Evolutionary conservation across 2,329 filamentous ascomycete genomes (phyloP).

Genomic region (Cladosporium sp.): DNA sequence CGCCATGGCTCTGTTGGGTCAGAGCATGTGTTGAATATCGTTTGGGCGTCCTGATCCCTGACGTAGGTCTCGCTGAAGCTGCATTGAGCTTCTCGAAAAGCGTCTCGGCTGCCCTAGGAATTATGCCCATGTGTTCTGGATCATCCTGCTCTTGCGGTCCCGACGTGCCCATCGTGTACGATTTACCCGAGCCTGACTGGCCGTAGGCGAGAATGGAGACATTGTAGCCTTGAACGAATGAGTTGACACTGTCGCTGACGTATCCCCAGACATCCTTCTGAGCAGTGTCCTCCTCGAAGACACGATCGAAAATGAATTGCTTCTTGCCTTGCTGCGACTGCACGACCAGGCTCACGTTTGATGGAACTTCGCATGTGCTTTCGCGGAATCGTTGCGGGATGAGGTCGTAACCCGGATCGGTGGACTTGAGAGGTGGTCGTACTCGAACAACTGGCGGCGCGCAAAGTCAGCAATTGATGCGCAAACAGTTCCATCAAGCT

Average conservation of each 20-base stretch:
- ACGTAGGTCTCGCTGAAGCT: slow-evolving; percentile 53
- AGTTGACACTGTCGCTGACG: slow-evolving; percentile 78
- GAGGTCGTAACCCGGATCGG: slow-evolving; percentile 88
- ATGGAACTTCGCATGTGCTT: slow-evolving; percentile 85
- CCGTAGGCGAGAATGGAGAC: slow-evolving; percentile 95
- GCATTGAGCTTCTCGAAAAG: slow-evolving; percentile 84
- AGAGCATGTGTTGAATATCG: slow-evolving; percentile 62
- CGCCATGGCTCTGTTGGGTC: slow-evolving; percentile 47
- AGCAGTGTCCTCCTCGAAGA: slow-evolving; percentile 76
- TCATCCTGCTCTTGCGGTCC: slow-evolving; percentile 62
- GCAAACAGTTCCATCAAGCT: neutral
- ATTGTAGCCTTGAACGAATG: slow-evolving; percentile 96
- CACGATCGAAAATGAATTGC: slow-evolving; percentile 92
- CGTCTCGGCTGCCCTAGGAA: slow-evolving; percentile 79
- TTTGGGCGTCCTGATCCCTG: slow-evolving; percentile 73
- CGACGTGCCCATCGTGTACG: slow-evolving; percentile 97
- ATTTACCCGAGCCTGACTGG: slow-evolving; percentile 96
- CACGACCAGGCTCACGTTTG: slow-evolving; percentile 78
- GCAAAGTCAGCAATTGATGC: slow-evolving; percentile 14
- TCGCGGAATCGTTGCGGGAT: slow-evolving; percentile 94
- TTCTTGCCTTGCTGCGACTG: slow-evolving; percentile 91
- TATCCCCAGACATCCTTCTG: slow-evolving; percentile 96
- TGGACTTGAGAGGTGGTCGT: slow-evolving; percentile 75
- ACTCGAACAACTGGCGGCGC: slow-evolving; percentile 73
- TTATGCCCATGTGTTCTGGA: slow-evolving; percentile 65